Evolutionary conservation across 306 rosid genomes (phyloP).

Genomic region (Potentilla sterilis): DNA sequence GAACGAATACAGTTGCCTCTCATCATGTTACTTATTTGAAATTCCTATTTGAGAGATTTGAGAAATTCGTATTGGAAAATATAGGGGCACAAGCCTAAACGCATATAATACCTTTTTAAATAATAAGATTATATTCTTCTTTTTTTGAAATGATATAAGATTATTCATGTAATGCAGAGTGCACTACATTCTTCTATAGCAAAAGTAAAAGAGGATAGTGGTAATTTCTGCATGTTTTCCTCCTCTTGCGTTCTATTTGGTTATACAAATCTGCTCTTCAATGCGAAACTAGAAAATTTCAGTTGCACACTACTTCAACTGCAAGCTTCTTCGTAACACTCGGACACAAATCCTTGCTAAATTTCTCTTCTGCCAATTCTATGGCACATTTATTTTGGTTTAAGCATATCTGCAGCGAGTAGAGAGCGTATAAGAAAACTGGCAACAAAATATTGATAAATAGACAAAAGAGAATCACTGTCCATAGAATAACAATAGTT

Average conservation of each 20-base stretch:
- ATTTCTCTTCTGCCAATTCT: slow-evolving; percentile 52
- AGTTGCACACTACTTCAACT: slow-evolving; percentile 69
- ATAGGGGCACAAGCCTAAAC: too few species aligned
- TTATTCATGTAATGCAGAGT: too few species aligned
- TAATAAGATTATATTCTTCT: too few species aligned
- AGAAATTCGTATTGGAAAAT: too few species aligned
- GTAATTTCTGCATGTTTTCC: background rate
- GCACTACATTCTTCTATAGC: background rate
- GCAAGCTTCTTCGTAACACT: slow-evolving; percentile 65
- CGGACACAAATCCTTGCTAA: slow-evolving; percentile 45
- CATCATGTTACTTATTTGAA: too few species aligned
- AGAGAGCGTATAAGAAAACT: slow-evolving; percentile 7
- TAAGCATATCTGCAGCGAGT: slow-evolving; percentile 58
- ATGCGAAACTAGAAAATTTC: slow-evolving; percentile 17
- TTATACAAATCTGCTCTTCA: background rate
- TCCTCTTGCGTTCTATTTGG: background rate
- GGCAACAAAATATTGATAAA: background rate
- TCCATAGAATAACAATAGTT: background rate
- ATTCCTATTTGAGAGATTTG: too few species aligned
- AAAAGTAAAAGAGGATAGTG: background rate
- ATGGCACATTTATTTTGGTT: slow-evolving; percentile 58
- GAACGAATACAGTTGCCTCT: too few species aligned
- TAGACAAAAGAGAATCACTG: background rate
- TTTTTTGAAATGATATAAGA: too few species aligned
- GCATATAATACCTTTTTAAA: too few species aligned